Evolutionary conservation across 106 monocot species (phyloP).

Genomic region (Dendrobium catenatum): DNA sequence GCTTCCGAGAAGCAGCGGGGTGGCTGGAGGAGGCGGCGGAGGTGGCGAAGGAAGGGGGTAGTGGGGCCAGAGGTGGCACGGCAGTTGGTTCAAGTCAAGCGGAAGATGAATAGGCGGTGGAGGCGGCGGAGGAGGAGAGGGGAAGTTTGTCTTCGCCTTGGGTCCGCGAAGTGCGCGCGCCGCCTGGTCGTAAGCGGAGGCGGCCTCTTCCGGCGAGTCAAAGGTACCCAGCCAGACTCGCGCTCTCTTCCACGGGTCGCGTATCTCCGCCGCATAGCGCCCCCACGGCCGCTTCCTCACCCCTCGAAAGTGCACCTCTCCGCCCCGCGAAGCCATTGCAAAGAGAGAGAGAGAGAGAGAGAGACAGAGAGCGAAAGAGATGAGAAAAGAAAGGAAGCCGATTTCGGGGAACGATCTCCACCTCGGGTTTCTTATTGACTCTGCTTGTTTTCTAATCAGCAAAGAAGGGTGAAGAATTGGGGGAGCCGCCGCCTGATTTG

Average conservation of each 20-base stretch:
- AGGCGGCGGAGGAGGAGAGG: not conserved
- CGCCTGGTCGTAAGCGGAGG: slow-evolving; percentile 8
- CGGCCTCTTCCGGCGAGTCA: slow-evolving; percentile 11
- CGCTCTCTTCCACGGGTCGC: not conserved
- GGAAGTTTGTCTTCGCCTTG: slow-evolving; percentile 15
- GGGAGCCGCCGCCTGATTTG: slow-evolving; percentile 17
- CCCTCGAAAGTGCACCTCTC: not conserved
- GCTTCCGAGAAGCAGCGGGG: not conserved
- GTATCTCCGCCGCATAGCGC: slow-evolving; percentile 8
- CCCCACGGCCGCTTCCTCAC: slow-evolving; percentile 7
- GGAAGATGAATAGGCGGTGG: not conserved
- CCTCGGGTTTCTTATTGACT: not conserved
- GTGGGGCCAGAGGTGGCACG: slow-evolving; percentile 5
- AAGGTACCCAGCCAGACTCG: slow-evolving; percentile 1
- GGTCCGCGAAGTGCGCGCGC: slow-evolving; percentile 3
- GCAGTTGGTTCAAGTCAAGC: not conserved
- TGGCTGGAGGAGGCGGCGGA: not conserved
- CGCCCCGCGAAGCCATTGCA: not conserved
- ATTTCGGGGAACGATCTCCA: not conserved
- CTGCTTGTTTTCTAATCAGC: not conserved
- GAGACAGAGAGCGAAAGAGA: too few species aligned
- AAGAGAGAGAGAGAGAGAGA: too few species aligned
- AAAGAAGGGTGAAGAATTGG: not conserved
- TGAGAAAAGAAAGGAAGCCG: not conserved
- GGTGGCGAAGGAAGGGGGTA: not conserved